phyloP scores from a whole-genome alignment of 2,329 filamentous ascomycete genomes.

The Xylariaceae sp. region DNA sequence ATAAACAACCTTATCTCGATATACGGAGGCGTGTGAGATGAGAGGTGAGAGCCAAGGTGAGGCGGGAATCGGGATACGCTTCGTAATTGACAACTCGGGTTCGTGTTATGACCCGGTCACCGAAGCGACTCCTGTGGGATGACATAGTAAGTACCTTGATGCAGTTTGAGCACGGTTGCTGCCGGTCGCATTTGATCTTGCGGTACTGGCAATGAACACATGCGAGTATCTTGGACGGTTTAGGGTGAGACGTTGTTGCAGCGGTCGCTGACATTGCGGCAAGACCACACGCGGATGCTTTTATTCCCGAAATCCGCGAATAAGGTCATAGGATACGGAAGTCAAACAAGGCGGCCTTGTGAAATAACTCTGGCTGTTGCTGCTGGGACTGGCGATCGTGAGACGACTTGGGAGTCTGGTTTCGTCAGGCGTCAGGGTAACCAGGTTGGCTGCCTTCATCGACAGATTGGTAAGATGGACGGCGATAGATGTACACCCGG shows the following conservation, averaged over 20 bases:
- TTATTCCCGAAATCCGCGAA: too few species aligned
- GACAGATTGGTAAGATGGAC: too few species aligned
- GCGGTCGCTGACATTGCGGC: constrained; percentile 15
- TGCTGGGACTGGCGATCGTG: too few species aligned
- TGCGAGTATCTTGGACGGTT: constrained; percentile 35
- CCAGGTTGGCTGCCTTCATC: too few species aligned
- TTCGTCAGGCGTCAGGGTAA: too few species aligned
- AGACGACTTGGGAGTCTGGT: too few species aligned
- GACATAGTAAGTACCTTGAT: constrained; percentile 32
- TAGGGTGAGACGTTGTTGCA: constrained; percentile 1
- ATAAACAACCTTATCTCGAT: background rate
- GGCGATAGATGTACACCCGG: too few species aligned
- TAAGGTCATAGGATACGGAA: too few species aligned
- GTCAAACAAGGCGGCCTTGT: too few species aligned
- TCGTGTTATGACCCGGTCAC: background rate
- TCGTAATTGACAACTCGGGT: background rate
- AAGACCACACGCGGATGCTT: background rate
- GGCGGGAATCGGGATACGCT: too few species aligned
- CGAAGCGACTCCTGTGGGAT: background rate
- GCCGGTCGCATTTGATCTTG: constrained; percentile 60
- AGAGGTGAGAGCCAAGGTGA: background rate
- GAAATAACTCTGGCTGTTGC: too few species aligned
- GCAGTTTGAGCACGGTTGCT: constrained; percentile 55
- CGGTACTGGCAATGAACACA: constrained; percentile 62
- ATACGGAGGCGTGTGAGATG: background rate